Conservation (phyloP, 2,329 filamentous ascomycete genomes). For the Neofusicoccum umdonicola region DNA sequence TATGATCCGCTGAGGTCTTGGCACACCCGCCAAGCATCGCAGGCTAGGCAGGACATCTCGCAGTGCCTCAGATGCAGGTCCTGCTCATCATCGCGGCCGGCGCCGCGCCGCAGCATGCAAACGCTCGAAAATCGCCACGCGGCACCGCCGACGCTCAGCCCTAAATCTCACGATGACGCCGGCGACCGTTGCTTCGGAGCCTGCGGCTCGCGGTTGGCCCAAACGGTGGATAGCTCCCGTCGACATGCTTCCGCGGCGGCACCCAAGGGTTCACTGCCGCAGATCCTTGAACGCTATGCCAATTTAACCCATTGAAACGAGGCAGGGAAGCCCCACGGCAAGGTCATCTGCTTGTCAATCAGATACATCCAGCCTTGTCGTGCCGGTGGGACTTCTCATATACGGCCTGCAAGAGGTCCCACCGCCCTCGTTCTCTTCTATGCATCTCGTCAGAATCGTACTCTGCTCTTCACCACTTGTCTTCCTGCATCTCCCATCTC, state of each 20-base stretch:
- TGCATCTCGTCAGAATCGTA: constrained; percentile 3
- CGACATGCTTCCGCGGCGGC: background rate
- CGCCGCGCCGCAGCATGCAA: background rate
- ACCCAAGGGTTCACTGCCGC: background rate
- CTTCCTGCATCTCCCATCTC: background rate
- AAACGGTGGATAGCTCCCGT: constrained; percentile 3
- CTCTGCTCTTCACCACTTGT: background rate
- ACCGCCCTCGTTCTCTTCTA: constrained; percentile 11
- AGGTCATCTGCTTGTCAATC: constrained; percentile 13
- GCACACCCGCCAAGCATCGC: constrained; percentile 12
- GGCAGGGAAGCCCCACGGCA: constrained; percentile 5
- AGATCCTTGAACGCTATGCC: constrained; percentile 13
- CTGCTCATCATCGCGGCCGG: background rate
- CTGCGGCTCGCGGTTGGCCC: constrained; percentile 6
- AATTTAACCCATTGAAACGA: constrained; percentile 12
- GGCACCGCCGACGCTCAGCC: constrained; percentile 3
- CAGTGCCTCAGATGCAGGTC: background rate
- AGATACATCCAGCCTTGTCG: constrained; percentile 5
- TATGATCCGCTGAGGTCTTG: constrained; percentile 4
- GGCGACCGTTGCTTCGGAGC: constrained; percentile 1
- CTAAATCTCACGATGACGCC: constrained; percentile 12
- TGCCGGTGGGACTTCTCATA: background rate
- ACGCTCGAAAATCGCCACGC: background rate
- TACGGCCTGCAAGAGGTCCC: background rate
- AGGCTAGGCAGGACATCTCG: constrained; percentile 5